These are phyloP conservation scores for Raffaelea arxii DNA, from an alignment of 2,329 filamentous ascomycete species.

Conservation along the genomic window DNA sequence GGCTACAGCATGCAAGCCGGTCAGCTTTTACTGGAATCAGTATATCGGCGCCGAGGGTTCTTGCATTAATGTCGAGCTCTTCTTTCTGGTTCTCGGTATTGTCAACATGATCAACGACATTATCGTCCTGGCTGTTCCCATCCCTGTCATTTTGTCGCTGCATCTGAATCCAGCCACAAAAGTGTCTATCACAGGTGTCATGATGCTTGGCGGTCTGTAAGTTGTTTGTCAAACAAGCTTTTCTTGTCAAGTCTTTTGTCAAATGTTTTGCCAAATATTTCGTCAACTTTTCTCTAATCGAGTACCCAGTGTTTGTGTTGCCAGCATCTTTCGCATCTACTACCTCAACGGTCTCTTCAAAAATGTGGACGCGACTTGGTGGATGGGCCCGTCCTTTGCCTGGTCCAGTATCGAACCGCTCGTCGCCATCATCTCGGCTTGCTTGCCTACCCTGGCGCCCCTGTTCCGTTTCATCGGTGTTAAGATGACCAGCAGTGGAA, in stretches of 20 bases:
- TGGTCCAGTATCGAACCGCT: conserved; percentile 2
- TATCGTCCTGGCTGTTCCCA: conserved; percentile 1
- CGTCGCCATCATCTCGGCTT: conserved; percentile 4
- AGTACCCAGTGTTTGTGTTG: conserved; percentile 1
- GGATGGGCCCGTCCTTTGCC: conserved; percentile 1
- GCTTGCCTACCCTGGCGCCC: conserved; percentile 1
- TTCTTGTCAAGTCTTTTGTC: neutral
- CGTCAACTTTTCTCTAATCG: neutral
- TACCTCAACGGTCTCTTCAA: conserved; percentile 2
- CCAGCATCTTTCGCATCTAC: conserved; percentile 4
- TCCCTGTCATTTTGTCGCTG: neutral
- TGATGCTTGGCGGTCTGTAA: conserved; percentile 4
- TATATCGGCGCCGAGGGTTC: neutral
- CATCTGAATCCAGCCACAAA: neutral
- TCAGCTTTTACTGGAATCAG: conserved; percentile 3
- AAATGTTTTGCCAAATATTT: neutral
- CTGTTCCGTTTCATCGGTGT: neutral
- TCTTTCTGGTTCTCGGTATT: conserved; percentile 4
- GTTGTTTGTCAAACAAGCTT: neutral
- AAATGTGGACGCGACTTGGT: conserved; percentile 1
- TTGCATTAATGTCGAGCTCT: conserved; percentile 3
- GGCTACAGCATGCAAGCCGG: neutral
- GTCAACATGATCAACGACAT: conserved; percentile 6
- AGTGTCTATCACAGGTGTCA: neutral
- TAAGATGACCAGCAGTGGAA: neutral